Conservation (phyloP, 352 stramenopile species). For the Pythium graminicola region DNA sequence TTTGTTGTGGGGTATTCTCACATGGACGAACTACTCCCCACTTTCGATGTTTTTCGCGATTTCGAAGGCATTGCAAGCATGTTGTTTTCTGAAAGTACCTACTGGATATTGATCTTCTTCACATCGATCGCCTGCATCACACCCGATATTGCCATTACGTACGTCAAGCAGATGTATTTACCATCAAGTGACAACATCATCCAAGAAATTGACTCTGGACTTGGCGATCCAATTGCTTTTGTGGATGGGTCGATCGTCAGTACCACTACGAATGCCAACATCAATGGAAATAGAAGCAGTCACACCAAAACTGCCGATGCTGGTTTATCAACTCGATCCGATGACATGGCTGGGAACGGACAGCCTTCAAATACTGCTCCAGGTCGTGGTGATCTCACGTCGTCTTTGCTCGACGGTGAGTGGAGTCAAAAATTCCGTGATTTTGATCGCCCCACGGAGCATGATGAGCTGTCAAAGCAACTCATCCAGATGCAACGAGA, state of each 20-base stretch:
- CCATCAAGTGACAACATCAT: conserved; percentile 81
- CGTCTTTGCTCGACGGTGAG: conserved; percentile 56
- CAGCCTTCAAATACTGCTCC: conserved; percentile 1
- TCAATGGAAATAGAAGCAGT: not conserved
- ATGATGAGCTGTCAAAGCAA: conserved; percentile 77
- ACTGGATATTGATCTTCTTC: conserved; percentile 63
- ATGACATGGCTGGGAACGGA: conserved; percentile 12
- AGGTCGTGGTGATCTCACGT: conserved; percentile 36
- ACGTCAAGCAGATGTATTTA: conserved; percentile 80
- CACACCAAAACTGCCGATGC: conserved; percentile 7
- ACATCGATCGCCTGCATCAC: conserved; percentile 53
- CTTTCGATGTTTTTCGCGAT: conserved; percentile 67
- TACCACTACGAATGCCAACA: not conserved
- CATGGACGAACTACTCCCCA: conserved; percentile 49
- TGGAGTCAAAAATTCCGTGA: conserved; percentile 79
- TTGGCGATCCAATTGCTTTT: conserved; percentile 29
- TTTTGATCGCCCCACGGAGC: conserved; percentile 67
- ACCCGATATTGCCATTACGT: conserved; percentile 60
- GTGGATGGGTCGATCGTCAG: conserved; percentile 11
- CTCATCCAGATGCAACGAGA: conserved; percentile 60
- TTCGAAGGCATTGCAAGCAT: conserved; percentile 58
- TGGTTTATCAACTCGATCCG: conserved; percentile 15
- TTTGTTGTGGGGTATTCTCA: conserved; percentile 70
- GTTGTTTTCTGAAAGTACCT: conserved; percentile 46
- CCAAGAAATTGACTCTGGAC: conserved; percentile 69